Evolutionary conservation across 306 rosid species (phyloP).

Genomic region (Dryas octopetala): DNA sequence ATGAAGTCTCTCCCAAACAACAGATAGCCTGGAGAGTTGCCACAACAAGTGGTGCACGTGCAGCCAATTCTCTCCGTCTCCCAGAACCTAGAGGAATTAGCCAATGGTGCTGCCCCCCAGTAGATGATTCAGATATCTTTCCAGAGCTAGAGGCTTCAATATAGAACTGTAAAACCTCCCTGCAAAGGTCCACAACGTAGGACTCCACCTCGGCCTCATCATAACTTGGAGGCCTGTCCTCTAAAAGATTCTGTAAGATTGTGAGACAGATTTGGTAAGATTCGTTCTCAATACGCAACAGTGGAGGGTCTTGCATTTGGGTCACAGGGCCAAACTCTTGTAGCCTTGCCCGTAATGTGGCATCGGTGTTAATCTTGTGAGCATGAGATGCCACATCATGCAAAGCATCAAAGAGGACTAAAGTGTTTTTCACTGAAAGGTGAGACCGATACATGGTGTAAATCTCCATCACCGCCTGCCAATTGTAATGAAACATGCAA

Average conservation of each 20-base stretch:
- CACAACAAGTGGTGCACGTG: constrained; percentile 89
- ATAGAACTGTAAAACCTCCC: constrained; percentile 73
- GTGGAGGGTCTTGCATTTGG: constrained; percentile 99
- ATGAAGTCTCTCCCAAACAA: constrained; percentile 68
- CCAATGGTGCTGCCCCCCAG: constrained; percentile 57
- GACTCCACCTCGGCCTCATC: constrained; percentile 71
- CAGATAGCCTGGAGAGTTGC: constrained; percentile 85
- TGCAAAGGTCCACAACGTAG: constrained; percentile 65
- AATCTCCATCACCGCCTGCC: constrained; percentile 94
- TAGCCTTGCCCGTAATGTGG: constrained; percentile 68
- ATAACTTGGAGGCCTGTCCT: constrained; percentile 64
- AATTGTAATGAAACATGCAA: constrained; percentile 28
- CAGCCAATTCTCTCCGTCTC: constrained; percentile 81
- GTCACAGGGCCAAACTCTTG: constrained; percentile 86
- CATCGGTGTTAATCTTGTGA: constrained; percentile 60
- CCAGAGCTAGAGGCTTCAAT: constrained; percentile 59
- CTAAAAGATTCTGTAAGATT: constrained; percentile 71
- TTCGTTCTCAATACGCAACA: constrained; percentile 91
- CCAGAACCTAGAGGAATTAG: constrained; percentile 84
- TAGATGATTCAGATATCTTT: constrained; percentile 52
- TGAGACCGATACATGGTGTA: constrained; percentile 70
- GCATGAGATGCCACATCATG: constrained; percentile 80
- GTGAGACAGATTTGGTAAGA: constrained; percentile 92
- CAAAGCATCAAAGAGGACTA: constrained; percentile 70
- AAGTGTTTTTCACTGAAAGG: constrained; percentile 60